Base-by-base conservation (phyloP, 1,284 basidiomycete species). In the Trichosporon sp. region DNA sequence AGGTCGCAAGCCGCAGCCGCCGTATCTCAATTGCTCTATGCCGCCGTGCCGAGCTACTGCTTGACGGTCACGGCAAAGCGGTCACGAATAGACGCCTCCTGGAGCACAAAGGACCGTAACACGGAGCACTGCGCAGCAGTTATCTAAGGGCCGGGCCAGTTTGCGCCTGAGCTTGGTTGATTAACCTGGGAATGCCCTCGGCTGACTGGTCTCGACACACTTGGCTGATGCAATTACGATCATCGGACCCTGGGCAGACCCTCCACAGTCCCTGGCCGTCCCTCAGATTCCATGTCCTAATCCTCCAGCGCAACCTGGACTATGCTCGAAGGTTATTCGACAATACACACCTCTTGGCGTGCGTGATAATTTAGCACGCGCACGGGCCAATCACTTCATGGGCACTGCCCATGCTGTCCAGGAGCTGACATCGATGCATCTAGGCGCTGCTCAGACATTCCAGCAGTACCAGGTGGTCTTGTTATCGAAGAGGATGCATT, bases 401-500 rank as follows among this genome's bases (percentile, higher is more conserved):
- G 48, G n/a, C 10, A 16, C 40, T 16, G 3, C 26, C 26, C 26
- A 26, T 26, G 26, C 26, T 26, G 26, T 26, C 26, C 26, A 26
- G 26, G 26, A 26, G 26, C 26, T 26, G 26, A 26, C 26, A 26
- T 26, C 26, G 26, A 26, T 19, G 51, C 51, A 54, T 21, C 51
- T 26, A 54, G 19, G 10, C 3, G n/a, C n/a, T 54, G 14, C 21
- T 19, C 51, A 11, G 3, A 1, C 10, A 19, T n/a, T 46, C 16
- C 4, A 46, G 43, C 16, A 46, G 43, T 46, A 11, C 3, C 40
- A 43, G 14, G 40, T 14, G 11, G 40, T 14, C 43, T 19, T 11
- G 21, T 54, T 19, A 54, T 10, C 51, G 51, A 54, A 54, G 43
- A 46, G 51, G 51, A 19, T 54, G 51, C 51, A 54, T 54, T 54